phyloP scores from a whole-genome alignment of 164 flowering plant genomes.

The Kalanchoe fedtschenkoi region DNA sequence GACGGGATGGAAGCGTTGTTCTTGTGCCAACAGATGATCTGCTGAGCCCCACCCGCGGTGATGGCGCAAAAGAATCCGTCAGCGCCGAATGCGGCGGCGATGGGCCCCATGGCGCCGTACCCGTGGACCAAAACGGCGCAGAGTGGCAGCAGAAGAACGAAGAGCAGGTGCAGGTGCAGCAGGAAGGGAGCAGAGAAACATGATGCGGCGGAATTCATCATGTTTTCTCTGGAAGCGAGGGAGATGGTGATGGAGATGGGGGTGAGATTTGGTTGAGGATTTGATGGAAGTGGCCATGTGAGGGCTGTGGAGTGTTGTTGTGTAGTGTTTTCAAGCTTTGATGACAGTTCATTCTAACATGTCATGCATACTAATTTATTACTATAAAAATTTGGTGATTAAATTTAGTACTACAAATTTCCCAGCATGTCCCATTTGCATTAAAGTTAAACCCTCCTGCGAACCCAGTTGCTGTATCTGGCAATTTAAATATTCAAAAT shows the following conservation, averaged over 20 bases:
- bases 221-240: neutral
- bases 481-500: too few species aligned
- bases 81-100: slow-evolving; percentile 63
- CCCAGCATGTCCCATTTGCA: too few species aligned
- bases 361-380: too few species aligned
- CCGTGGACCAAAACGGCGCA: slow-evolving; percentile 20
- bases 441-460: too few species aligned
- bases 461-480: too few species aligned
- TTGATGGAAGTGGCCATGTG: slow-evolving; percentile 6
- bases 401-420: too few species aligned
- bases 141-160: slow-evolving; percentile 17
- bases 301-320: too few species aligned
- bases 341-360: slow-evolving; percentile 5
- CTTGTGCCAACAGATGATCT: slow-evolving; percentile 62
- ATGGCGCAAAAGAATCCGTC: slow-evolving; percentile 76
- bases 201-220: slow-evolving; percentile 8
- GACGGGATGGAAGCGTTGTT: slow-evolving; percentile 15
- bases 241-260: neutral
- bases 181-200: neutral
- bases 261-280: slow-evolving; percentile 7
- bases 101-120: slow-evolving; percentile 75
- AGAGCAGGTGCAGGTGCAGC: neutral
- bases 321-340: neutral
- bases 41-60: slow-evolving; percentile 76
- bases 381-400: too few species aligned